These are phyloP conservation scores for Priceomyces carsonii DNA, from an alignment of 805 yeast species.

Conservation along the genomic window DNA sequence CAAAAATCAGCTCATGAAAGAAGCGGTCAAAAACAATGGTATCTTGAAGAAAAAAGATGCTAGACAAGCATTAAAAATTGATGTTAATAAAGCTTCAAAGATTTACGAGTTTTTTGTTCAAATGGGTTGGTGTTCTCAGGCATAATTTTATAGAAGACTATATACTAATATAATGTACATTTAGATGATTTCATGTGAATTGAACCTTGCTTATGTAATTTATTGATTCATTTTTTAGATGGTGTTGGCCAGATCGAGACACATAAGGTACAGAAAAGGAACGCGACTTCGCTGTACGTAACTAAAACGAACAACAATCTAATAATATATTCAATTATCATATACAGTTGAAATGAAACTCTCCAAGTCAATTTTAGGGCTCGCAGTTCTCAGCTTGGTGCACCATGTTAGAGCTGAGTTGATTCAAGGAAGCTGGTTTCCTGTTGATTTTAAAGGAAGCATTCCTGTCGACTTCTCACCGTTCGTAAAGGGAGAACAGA, in stretches of 20 bases:
- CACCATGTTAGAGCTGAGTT: conserved; percentile 1
- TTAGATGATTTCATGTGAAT: too few species aligned
- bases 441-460: conserved; percentile 37
- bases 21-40: conserved; percentile 84
- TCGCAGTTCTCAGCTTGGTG: neutral
- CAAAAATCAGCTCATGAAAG: conserved; percentile 86
- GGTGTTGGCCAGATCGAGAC: too few species aligned
- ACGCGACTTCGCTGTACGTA: too few species aligned
- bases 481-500: conserved; percentile 38
- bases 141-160: too few species aligned
- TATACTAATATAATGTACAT: too few species aligned
- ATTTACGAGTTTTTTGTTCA: conserved; percentile 90
- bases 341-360: neutral
- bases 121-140: conserved; percentile 80
- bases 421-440: conserved; percentile 19
- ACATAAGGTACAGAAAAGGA: too few species aligned
- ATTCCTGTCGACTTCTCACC: conserved; percentile 37
- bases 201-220: too few species aligned
- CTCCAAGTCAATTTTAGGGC: neutral
- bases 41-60: conserved; percentile 78
- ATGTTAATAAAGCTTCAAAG: conserved; percentile 80
- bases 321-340: neutral
- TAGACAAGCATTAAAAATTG: conserved; percentile 81
- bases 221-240: too few species aligned
- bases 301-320: too few species aligned